Evolutionary conservation across 257 asterid genomes (phyloP).

Genomic region (Anisodus tanguticus): DNA sequence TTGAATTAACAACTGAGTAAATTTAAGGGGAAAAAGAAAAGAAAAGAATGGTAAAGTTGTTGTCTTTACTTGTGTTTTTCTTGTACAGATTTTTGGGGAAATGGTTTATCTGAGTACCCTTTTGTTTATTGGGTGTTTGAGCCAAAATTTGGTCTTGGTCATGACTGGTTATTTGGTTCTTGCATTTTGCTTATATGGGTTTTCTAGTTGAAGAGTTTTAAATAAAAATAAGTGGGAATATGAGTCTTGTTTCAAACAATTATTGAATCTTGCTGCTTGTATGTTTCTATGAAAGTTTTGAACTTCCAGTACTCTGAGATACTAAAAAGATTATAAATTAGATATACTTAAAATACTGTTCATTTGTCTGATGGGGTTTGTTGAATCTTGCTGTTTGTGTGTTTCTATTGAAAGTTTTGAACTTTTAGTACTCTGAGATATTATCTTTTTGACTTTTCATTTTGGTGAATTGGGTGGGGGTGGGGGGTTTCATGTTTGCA

Average conservation of each 20-base stretch:
- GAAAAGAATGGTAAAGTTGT: slow-evolving; percentile 1
- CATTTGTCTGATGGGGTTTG: background rate
- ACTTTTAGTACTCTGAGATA: background rate
- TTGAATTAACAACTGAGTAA: background rate
- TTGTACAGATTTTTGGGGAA: background rate
- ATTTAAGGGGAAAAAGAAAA: background rate
- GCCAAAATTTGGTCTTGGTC: background rate
- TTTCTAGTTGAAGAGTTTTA: background rate
- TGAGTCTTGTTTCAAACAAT: background rate
- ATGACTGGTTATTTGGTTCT: background rate
- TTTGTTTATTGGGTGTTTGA: background rate
- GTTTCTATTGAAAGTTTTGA: slow-evolving; percentile 7
- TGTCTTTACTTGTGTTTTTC: background rate
- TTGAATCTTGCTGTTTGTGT: slow-evolving; percentile 17
- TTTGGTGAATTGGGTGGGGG: background rate
- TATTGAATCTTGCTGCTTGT: background rate
- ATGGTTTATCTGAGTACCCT: background rate
- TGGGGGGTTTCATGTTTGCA: background rate
- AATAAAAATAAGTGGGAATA: background rate
- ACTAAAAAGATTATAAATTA: background rate
- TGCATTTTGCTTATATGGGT: slow-evolving; percentile 16
- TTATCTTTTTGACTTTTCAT: background rate
- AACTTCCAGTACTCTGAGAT: no score
- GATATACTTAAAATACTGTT: background rate
- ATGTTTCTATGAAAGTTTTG: no score